Evolutionary conservation across 2,329 filamentous ascomycete genomes (phyloP).

Genomic region (Calonectria fujianensis): DNA sequence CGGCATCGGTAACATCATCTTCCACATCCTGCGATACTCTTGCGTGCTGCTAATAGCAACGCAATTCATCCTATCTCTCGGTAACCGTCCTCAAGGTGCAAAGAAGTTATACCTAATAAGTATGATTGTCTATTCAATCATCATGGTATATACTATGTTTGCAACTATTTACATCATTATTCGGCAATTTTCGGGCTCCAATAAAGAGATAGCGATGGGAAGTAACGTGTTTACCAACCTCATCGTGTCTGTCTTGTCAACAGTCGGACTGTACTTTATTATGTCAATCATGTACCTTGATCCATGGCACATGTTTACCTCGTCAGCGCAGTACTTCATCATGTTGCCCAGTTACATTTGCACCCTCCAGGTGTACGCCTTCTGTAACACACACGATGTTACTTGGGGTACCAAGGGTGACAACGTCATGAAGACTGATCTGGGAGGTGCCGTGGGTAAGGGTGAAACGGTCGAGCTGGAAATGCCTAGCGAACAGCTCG

Average conservation of each 20-base stretch:
- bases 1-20: constrained; percentile 88
- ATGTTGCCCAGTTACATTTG: constrained; percentile 96
- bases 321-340: constrained; percentile 91
- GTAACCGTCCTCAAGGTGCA: constrained; percentile 95
- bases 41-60: constrained; percentile 92
- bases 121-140: constrained; percentile 92
- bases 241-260: constrained; percentile 91
- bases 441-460: constrained; percentile 88
- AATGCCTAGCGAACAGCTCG: constrained; percentile 98
- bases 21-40: constrained; percentile 88
- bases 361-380: constrained; percentile 97
- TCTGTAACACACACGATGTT: constrained; percentile 71
- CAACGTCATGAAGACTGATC: constrained; percentile 94
- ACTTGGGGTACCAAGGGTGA: constrained; percentile 87
- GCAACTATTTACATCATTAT: constrained; percentile 92
- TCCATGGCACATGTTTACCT: constrained; percentile 99
- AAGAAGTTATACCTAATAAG: constrained; percentile 91
- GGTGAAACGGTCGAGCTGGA: constrained; percentile 93
- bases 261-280: constrained; percentile 94
- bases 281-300: constrained; percentile 98
- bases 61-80: constrained; percentile 97
- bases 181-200: constrained; percentile 78
- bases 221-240: constrained; percentile 97
- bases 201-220: constrained; percentile 76
- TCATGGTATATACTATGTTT: constrained; percentile 97